Base-by-base conservation (phyloP, 345 rosid species). In the Lumnitzera littorea region DNA sequence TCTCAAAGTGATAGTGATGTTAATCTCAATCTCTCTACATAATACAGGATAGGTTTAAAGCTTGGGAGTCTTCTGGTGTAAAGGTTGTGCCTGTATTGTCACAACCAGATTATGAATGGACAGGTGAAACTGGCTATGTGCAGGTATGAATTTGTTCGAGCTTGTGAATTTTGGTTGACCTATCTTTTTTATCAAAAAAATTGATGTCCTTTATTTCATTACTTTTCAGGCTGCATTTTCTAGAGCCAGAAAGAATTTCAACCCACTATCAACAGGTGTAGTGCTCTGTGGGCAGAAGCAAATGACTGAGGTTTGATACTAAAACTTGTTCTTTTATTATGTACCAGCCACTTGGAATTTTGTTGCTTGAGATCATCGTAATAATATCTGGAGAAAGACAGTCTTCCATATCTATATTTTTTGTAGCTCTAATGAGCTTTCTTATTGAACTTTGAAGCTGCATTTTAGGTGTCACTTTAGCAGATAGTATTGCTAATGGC, bases 281-380 rank as follows among this genome's bases (percentile, higher is more conserved):
- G 83, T 94, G 58, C 88, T 94, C 29, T 94, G 99, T 64, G 97
- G 99, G 57, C 96, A 86, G 82, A 88, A 68, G 76, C 96, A 86
- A 87, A 94, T 94, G 99, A 70, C 88, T 9, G 97, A 94, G 95
- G 99, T 94, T 64, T 65, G 78, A 61, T 67, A 74, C 60, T 62
- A 13, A 20, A 36, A 4, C 60, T 60, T 20, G 8, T 24, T 14
- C 15, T 48, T 15, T n/a, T 7, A 29, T 46, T 55, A 51, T 16
- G 57, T 48, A 10, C 60, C 31, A 20, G 12, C 55, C 46, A 11
- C n/a, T 67, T 9, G 17, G 25, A 58, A 12, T 15, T 59, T 47
- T 12, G 53, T 12, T 50, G 13, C 31, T 14, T 63, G 15, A 24
- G 12, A 27, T 41, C 41, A 15, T 65, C 15, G 24, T 13, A 9